Percentiles rank a stretch among this genome's conserved stretches.
Conservation (phyloP, 2,329 filamentous ascomycete genomes). For the Aspergillus nomiae region DNA sequence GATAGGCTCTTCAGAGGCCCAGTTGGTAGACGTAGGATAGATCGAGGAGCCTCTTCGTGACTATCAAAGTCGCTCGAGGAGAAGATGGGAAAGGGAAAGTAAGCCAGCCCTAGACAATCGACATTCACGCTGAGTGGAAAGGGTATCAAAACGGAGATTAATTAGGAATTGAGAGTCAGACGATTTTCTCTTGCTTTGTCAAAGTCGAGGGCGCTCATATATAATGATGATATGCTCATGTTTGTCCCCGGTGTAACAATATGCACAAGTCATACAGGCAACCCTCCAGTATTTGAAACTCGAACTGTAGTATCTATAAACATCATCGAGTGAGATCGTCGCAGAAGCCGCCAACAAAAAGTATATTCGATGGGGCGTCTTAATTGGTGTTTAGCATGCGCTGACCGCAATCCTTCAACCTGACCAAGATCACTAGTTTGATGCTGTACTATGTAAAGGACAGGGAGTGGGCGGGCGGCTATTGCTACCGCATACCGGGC, state of each 20-base stretch:
- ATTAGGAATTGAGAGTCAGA: too few species aligned
- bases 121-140: background rate
- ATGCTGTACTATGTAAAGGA: constrained; percentile 31
- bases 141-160: background rate
- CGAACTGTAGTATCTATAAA: constrained; percentile 26
- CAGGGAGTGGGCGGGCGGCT: constrained; percentile 23
- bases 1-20: background rate
- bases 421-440: constrained; percentile 1
- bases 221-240: constrained; percentile 3
- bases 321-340: constrained; percentile 26
- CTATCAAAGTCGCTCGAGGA: background rate
- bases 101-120: background rate
- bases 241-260: background rate
- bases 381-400: constrained; percentile 30
- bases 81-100: background rate
- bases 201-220: constrained; percentile 5
- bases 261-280: constrained; percentile 27
- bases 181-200: background rate
- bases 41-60: background rate
- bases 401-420: constrained; percentile 19
- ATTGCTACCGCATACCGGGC: constrained; percentile 11
- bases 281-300: constrained; percentile 25
- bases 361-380: constrained; percentile 8
- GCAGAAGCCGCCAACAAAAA: constrained; percentile 28
- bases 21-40: background rate